These are phyloP conservation scores for Chrysopogon serrulatus DNA, from an alignment of 176 grass and related monocot genomes.

Conservation along the genomic window DNA sequence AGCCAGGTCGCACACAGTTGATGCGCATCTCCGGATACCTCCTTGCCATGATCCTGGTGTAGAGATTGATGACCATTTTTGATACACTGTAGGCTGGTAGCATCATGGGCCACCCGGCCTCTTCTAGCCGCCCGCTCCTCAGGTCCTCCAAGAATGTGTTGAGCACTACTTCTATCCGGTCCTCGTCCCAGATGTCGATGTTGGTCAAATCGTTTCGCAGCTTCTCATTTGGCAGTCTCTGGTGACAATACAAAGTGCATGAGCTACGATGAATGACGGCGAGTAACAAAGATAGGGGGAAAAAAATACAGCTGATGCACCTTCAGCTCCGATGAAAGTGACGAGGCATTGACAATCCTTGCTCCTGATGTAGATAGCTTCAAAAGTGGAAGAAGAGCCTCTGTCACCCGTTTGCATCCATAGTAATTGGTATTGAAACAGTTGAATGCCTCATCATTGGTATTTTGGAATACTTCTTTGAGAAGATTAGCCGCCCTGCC, in stretches of 20 bases:
- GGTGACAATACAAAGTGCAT: not conserved
- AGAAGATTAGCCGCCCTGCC: constrained; percentile 56
- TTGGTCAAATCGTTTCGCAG: constrained; percentile 34
- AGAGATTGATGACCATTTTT: constrained; percentile 55
- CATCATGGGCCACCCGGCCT: constrained; percentile 55
- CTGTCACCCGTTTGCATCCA: constrained; percentile 61
- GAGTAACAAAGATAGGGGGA: not conserved
- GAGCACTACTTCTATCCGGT: constrained; percentile 10
- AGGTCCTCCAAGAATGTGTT: constrained; percentile 53
- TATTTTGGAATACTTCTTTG: constrained; percentile 50
- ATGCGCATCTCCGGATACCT: constrained; percentile 37
- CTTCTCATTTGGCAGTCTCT: constrained; percentile 64
- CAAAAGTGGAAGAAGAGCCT: constrained; percentile 65
- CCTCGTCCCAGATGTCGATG: constrained; percentile 38
- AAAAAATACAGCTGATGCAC: not conserved
- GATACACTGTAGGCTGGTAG: constrained; percentile 70
- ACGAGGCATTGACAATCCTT: constrained; percentile 66
- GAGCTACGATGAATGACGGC: not conserved
- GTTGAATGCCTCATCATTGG: constrained; percentile 38
- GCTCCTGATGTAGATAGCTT: constrained; percentile 48
- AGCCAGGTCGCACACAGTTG: constrained; percentile 64
- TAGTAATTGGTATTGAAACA: constrained; percentile 56
- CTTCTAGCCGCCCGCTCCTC: constrained; percentile 51
- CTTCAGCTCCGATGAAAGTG: constrained; percentile 64
- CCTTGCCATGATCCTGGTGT: constrained; percentile 48